Percentiles rank a stretch among this genome's conserved stretches.
These are phyloP conservation scores for Mediolabrus comicus DNA, from an alignment of 108 stramenopile genomes.

Conservation along the genomic window DNA sequence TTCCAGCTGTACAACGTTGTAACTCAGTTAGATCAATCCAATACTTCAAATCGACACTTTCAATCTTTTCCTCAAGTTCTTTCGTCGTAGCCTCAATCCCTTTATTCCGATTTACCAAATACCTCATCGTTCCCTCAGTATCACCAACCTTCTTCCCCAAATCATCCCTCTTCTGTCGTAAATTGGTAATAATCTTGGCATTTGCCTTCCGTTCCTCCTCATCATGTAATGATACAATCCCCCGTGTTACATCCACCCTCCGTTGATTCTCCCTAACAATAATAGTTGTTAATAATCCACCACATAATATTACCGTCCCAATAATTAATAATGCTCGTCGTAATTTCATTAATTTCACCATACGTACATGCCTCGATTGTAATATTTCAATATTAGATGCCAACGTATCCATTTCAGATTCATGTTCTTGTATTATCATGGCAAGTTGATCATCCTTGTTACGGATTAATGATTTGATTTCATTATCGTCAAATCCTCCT, in stretches of 20 bases:
- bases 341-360: background rate
- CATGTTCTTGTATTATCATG: constrained; percentile 41
- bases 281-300: background rate
- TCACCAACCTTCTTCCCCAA: constrained; percentile 9
- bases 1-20: background rate
- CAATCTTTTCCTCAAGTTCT: background rate
- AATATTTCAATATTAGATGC: constrained; percentile 11
- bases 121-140: constrained; percentile 20
- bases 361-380: background rate
- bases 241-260: background rate
- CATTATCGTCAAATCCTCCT: constrained; percentile 16
- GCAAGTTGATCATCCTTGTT: constrained; percentile 23
- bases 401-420: constrained; percentile 25
- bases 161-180: constrained; percentile 2
- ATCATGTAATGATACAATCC: constrained; percentile 2
- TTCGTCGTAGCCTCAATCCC: background rate
- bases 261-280: constrained; percentile 9
- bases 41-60: constrained; percentile 21
- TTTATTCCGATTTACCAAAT: constrained; percentile 7
- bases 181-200: constrained; percentile 3
- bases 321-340: background rate
- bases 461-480: constrained; percentile 12
- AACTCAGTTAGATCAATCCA: constrained; percentile 18
- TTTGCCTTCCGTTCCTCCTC: constrained; percentile 13
- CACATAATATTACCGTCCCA: background rate